Base-by-base conservation (phyloP, 2,329 filamentous ascomycete species). In the Parascedosporium putredinis region DNA sequence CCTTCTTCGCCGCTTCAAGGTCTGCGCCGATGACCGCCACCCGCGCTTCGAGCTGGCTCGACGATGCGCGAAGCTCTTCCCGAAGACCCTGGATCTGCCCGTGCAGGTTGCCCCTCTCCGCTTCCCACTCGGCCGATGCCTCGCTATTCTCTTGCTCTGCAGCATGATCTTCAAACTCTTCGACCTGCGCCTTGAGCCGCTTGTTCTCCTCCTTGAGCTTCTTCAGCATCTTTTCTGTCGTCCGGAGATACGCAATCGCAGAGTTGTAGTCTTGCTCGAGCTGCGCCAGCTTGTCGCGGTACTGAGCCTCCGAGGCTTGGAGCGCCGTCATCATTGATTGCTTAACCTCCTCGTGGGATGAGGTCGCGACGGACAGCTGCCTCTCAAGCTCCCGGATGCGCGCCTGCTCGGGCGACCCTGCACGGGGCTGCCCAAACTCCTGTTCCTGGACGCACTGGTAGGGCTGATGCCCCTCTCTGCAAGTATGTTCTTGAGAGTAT, bases 211-310 rank as follows among this genome's bases (percentile, higher is more conserved):
- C 89, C 71, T 97, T 97, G 76, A 98, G 91, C 66, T 94, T 91
- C 67, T 93, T 90, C 45, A 98, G 79, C 89, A 98, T 96, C 76
- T 96, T 97, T 68, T 98, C 93, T 1, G 93, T 97, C 52, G 93
- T 93, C 67, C 95, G 94, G 57, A 98, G 88, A 61, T 98, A 98
- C 66, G 96, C 93, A 46, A 97, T 90, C 14, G 93, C 91, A 38
- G 93, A 95, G 66, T 96, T 89, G 64, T 98, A 96, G 64, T 98
- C 93, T 62, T 90, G 95, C 67, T 97, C 90, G 27, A 98, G 80
- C 62, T 95, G 90, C 52, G 88, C 80, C 48, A 98, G 76, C 66
- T 96, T 96, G 64, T 96, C 90, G 54, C 90, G 86, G 69, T 95
- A 97, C 44, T 86, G 79, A 50, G 81, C 77, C 63, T 95, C 91